Percentiles rank a stretch among this genome's conserved stretches.
phyloP scores from a whole-genome alignment of 2,329 filamentous ascomycete genomes.

The Phialocephala sp. region DNA sequence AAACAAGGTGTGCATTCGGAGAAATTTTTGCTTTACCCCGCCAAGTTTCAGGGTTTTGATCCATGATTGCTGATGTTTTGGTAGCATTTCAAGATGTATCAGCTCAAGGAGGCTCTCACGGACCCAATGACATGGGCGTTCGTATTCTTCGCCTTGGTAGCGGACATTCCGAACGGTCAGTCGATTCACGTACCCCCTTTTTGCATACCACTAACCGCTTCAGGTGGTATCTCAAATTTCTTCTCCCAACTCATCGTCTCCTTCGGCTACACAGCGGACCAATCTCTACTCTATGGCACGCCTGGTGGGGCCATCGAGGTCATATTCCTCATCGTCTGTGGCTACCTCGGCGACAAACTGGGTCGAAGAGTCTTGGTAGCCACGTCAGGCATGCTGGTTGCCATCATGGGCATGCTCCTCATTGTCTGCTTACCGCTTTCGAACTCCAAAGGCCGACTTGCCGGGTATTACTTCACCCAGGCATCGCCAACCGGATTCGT shows the following conservation, averaged over 20 bases:
- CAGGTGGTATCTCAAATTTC: constrained; percentile 61
- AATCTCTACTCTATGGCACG: constrained; percentile 41
- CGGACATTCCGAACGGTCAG: constrained; percentile 42
- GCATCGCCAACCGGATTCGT: constrained; percentile 60
- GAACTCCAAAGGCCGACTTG: constrained; percentile 46
- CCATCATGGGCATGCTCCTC: constrained; percentile 43
- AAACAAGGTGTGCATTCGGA: constrained; percentile 45
- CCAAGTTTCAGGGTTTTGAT: not conserved
- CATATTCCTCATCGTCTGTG: constrained; percentile 35
- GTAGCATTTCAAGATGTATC: constrained; percentile 54
- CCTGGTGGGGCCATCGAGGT: constrained; percentile 41
- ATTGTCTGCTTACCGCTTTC: constrained; percentile 46
- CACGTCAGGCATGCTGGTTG: constrained; percentile 44
- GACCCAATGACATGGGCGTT: constrained; percentile 44
- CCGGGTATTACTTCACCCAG: constrained; percentile 53
- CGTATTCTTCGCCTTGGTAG: constrained; percentile 52
- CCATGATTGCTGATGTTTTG: not conserved
- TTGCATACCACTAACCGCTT: constrained; percentile 7
- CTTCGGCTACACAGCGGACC: constrained; percentile 42
- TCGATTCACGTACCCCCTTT: not conserved
- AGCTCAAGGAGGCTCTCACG: constrained; percentile 54
- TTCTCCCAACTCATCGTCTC: constrained; percentile 63
- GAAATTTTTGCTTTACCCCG: not conserved
- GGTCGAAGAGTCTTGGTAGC: constrained; percentile 41
- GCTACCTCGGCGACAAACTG: constrained; percentile 39